Conservation (phyloP, 129 eudicot genomes). For the Flaveria bidentis region DNA sequence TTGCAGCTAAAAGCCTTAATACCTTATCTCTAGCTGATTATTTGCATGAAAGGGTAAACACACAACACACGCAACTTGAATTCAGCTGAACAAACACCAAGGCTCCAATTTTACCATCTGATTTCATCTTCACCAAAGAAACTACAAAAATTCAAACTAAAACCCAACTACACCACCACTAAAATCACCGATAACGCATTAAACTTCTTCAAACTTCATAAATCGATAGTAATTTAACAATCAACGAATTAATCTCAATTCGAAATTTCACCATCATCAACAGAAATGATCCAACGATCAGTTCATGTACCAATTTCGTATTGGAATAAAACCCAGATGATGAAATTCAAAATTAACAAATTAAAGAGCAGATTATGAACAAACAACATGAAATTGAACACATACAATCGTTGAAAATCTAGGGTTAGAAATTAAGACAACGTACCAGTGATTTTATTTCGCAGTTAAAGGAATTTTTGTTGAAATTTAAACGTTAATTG, state of each 20-base stretch:
- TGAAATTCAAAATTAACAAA: slow-evolving; percentile 4
- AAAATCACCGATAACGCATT: neutral
- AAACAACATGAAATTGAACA: neutral
- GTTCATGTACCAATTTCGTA: slow-evolving; percentile 8
- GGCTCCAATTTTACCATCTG: slow-evolving; percentile 10
- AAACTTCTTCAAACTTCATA: neutral
- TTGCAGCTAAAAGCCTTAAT: slow-evolving; percentile 10
- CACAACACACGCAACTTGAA: slow-evolving; percentile 27
- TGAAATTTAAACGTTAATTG: slow-evolving; percentile 12
- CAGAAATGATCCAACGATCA: slow-evolving; percentile 21
- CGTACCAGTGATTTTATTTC: slow-evolving; percentile 27
- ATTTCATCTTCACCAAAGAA: slow-evolving; percentile 11
- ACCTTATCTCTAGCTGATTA: slow-evolving; percentile 22
- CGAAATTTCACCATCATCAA: slow-evolving; percentile 9
- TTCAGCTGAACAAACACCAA: slow-evolving; percentile 30
- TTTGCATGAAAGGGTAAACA: slow-evolving; percentile 8
- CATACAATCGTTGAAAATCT: slow-evolving; percentile 5
- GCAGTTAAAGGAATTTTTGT: slow-evolving; percentile 3
- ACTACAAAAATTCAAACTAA: neutral
- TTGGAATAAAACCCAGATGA: slow-evolving; percentile 23
- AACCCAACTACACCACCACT: slow-evolving; percentile 20
- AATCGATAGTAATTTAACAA: neutral
- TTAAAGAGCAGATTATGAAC: slow-evolving; percentile 1
- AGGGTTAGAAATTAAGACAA: slow-evolving; percentile 17
- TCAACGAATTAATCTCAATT: neutral